Percentiles rank a stretch among this genome's conserved stretches.
Conservation (phyloP, 202 grass and related monocot genomes). For the Panicum virgatum region DNA sequence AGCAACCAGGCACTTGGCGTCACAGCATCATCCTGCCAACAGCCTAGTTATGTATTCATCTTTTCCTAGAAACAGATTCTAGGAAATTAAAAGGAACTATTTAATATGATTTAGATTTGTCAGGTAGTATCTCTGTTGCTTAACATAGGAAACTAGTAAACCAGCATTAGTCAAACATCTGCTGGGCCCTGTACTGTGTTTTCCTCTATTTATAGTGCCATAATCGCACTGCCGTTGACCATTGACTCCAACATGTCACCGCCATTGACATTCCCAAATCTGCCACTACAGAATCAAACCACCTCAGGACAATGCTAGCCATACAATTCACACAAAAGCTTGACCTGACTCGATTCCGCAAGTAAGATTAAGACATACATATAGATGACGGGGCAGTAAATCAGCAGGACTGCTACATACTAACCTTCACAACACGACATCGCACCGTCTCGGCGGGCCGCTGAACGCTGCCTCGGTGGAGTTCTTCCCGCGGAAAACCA, state of each 20-base stretch:
- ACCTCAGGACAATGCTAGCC: background rate
- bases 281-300: background rate
- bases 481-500: conserved; percentile 55
- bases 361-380: background rate
- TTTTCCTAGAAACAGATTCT: background rate
- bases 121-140: background rate
- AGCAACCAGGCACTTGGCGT: background rate
- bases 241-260: background rate
- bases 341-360: background rate
- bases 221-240: background rate
- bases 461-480: conserved; percentile 44
- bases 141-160: background rate
- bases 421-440: conserved; percentile 63
- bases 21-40: background rate
- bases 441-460: conserved; percentile 44
- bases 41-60: background rate
- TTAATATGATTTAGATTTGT: background rate
- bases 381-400: background rate
- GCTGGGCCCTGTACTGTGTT: background rate
- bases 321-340: background rate
- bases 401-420: background rate
- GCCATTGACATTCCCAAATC: background rate
- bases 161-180: background rate
- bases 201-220: background rate
- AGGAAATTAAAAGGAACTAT: background rate